Evolutionary conservation across 148 eudicot genomes (phyloP).

Genomic region (Dianthus caryophyllus): DNA sequence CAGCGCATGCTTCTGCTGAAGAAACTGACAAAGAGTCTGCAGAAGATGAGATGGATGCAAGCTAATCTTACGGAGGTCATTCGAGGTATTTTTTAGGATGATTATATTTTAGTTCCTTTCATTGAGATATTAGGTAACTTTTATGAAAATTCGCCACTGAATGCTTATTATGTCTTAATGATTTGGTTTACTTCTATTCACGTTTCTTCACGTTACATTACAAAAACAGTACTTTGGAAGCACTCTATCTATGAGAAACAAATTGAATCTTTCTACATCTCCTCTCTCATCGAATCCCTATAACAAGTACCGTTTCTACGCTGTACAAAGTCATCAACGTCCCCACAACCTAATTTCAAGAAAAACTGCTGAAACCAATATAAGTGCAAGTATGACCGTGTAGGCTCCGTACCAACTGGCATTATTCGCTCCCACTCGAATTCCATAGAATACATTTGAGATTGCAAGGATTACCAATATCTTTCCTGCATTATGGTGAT

Average conservation of each 20-base stretch:
- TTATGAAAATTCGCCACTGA: no score
- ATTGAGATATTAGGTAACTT: not conserved
- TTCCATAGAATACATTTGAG: conserved; percentile 70
- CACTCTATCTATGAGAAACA: conserved; percentile 8
- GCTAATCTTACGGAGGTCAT: not conserved
- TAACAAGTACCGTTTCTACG: not conserved
- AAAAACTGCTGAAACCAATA: conserved; percentile 31
- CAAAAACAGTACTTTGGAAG: not conserved
- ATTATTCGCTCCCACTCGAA: conserved; percentile 59
- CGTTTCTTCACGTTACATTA: no score
- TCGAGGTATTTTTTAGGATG: not conserved
- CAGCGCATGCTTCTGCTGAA: conserved; percentile 16
- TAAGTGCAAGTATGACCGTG: conserved; percentile 35
- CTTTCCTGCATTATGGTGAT: conserved; percentile 67
- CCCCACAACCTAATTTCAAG: conserved; percentile 49
- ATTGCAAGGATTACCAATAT: conserved; percentile 47
- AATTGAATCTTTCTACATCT: not conserved
- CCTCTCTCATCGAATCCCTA: conserved; percentile 6
- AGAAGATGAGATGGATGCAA: conserved; percentile 14
- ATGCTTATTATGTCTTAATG: no score
- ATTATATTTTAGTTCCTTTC: not conserved
- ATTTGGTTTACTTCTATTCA: no score
- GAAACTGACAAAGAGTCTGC: conserved; percentile 11
- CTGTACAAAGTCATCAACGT: conserved; percentile 32
- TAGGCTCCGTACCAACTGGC: conserved; percentile 58